These are phyloP conservation scores for Albatrellus ellisii DNA, from an alignment of 768 basidiomycete species.

Conservation along the genomic window DNA sequence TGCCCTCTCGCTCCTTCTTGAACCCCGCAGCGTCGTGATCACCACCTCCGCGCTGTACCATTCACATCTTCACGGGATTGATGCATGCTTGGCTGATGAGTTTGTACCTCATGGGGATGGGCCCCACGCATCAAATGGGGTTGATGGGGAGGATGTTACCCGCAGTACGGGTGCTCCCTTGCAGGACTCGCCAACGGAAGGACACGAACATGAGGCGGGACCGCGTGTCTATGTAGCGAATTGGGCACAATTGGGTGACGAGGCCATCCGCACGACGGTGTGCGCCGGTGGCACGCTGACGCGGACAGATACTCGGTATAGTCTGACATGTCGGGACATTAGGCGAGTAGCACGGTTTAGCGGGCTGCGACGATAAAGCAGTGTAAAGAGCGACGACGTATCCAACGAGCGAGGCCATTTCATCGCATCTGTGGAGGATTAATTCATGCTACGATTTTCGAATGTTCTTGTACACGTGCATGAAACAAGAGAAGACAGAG, in stretches of 20 bases:
- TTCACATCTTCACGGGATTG: slow-evolving; percentile 72
- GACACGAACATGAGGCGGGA: slow-evolving; percentile 16
- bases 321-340: slow-evolving; percentile 80
- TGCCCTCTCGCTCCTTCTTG: slow-evolving; percentile 60
- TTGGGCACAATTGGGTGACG: slow-evolving; percentile 32
- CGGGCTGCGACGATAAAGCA: too few species aligned
- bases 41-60: slow-evolving; percentile 59
- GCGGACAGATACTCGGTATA: slow-evolving; percentile 56
- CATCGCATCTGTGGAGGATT: too few species aligned
- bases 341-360: too few species aligned
- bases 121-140: too few species aligned
- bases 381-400: too few species aligned
- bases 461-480: too few species aligned
- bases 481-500: too few species aligned
- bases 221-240: slow-evolving; percentile 36
- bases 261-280: slow-evolving; percentile 26
- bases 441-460: too few species aligned
- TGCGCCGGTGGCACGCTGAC: slow-evolving; percentile 35
- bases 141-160: too few species aligned
- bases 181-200: slow-evolving; percentile 1
- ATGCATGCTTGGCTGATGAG: slow-evolving; percentile 38
- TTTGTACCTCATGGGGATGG: slow-evolving; percentile 13
- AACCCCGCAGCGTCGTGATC: slow-evolving; percentile 77
- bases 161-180: too few species aligned
- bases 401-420: too few species aligned